Evolutionary conservation across 805 yeast genomes (phyloP), one percentile per base, ranked within the genome.

Genomic region (Cephaloascus albidus): DNA sequence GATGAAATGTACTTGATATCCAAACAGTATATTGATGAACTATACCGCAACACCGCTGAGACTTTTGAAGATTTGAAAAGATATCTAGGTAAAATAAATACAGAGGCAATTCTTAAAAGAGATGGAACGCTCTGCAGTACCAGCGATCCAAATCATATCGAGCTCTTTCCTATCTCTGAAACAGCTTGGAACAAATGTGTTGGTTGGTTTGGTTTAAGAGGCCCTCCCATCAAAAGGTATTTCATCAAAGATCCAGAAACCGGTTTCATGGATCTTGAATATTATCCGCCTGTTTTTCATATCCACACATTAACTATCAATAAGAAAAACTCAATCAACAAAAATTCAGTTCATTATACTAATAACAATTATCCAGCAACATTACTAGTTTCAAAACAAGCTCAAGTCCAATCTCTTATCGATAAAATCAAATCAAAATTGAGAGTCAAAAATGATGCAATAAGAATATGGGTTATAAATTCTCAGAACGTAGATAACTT

Each of bases 281-380:
- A 61, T 20, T 52, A 44, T 40, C 70, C 70, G 5, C 66, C 68
- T 3, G 45, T 43, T 14, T 64, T 66, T 43, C 43, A 50, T n/a
- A 41, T 65, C 6, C 72, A 67, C 40, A 50, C 55, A 12, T 37
- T 65, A 20, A 42, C 50, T 14, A 63, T 57, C 30, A 47, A 39
- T 39, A 44, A 15, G 33, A 38, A 5, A n/a, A 16, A 6, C 33
- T 16, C 33, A 8, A n/a, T n/a, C 6, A 8, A 8, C 15, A n/a
- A 31, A 31, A 5, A 14, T n/a, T 31, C 33, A 8, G 16, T 31
- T 6, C 33, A 31, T 6, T n/a, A n/a, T n/a, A n/a, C n/a, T n/a
- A n/a, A n/a, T n/a, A 16, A n/a, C 16, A 16, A 14, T n/a, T 31
- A 5, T n/a, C 17, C 18, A 8, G 33, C 17, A 8, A n/a, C 6